These are phyloP conservation scores for Phoma herbarum DNA, from an alignment of 2,329 filamentous ascomycete genomes.

Conservation along the genomic window DNA sequence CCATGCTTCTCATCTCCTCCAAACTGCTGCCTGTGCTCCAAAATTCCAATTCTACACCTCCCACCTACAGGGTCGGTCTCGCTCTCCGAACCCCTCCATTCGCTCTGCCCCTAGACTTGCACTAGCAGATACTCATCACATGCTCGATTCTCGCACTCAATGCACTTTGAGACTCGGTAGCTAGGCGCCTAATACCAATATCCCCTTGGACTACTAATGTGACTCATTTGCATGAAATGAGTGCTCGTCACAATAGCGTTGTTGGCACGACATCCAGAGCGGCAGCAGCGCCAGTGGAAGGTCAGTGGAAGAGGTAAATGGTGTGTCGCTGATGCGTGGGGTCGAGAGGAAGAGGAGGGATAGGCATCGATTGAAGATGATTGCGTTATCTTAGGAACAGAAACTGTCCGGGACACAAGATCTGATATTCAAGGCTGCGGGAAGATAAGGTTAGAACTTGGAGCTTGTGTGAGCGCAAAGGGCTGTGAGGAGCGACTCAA, in stretches of 20 bases:
- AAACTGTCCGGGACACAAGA: neutral
- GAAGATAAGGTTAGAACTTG: neutral
- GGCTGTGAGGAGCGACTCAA: neutral
- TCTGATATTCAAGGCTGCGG: neutral
- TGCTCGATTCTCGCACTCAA: neutral
- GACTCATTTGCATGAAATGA: neutral
- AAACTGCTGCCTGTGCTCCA: neutral
- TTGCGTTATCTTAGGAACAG: neutral
- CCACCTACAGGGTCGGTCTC: neutral
- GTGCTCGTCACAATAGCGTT: neutral
- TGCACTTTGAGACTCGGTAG: neutral
- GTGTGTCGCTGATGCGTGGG: neutral
- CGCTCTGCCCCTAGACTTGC: neutral
- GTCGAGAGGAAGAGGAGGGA: too few relatives aligned
- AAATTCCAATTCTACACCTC: neutral
- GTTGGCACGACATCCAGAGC: neutral
- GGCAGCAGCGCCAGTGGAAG: slow-evolving; percentile 6
- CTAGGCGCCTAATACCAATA: neutral
- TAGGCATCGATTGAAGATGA: neutral
- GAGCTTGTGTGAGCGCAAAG: neutral
- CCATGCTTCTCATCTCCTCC: neutral
- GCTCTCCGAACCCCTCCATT: neutral
- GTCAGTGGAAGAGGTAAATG: neutral
- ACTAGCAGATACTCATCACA: slow-evolving; percentile 1
- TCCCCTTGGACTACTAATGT: neutral